Conservation (phyloP, 2,329 filamentous ascomycete species). For the Arthrobotrys iridis region DNA sequence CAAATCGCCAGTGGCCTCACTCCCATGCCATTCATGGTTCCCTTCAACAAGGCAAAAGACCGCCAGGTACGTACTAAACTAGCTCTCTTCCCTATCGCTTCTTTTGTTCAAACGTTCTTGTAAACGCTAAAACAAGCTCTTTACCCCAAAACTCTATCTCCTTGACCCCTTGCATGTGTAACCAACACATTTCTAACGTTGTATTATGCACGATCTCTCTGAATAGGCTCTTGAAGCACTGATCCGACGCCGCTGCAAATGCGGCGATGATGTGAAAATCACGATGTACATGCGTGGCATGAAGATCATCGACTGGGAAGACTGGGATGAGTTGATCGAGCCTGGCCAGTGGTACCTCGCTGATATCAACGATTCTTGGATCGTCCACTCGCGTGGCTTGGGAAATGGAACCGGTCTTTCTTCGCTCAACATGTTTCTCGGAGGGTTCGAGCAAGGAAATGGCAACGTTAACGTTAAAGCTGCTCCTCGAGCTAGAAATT, state of each 20-base stretch:
- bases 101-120: not conserved
- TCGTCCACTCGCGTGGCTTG: not conserved
- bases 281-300: conserved; percentile 26
- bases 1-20: conserved; percentile 32
- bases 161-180: not conserved
- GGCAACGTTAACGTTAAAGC: too few species aligned
- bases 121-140: too few species aligned
- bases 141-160: not conserved
- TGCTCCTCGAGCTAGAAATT: not conserved
- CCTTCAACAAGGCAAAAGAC: conserved; percentile 24
- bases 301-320: conserved; percentile 43
- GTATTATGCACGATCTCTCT: not conserved
- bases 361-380: conserved; percentile 37
- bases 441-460: not conserved
- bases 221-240: conserved; percentile 17
- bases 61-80: conserved; percentile 18
- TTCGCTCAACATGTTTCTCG: not conserved
- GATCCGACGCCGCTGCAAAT: conserved; percentile 14
- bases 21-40: conserved; percentile 46
- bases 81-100: not conserved
- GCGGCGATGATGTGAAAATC: conserved; percentile 9
- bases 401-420: not conserved
- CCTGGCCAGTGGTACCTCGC: conserved; percentile 31
- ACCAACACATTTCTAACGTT: conserved; percentile 12
- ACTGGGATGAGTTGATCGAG: conserved; percentile 47